phyloP scores from a whole-genome alignment of 805 yeast genomes.

The Pichia sporocuriosa region DNA sequence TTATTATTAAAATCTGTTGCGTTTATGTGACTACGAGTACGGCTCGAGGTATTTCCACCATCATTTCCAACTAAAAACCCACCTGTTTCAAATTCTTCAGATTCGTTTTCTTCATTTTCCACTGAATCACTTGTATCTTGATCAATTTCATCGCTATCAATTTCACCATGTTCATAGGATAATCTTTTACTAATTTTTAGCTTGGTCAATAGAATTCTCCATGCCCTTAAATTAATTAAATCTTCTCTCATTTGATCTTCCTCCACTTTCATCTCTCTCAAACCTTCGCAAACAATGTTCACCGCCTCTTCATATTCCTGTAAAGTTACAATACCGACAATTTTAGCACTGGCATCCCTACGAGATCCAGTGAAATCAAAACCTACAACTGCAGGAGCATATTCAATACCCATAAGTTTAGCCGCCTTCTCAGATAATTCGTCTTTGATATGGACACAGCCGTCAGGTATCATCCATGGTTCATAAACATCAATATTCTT shows the following conservation, averaged over 20 bases:
- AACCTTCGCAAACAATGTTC: constrained; percentile 39
- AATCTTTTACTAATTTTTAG: constrained; percentile 42
- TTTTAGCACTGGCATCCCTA: constrained; percentile 48
- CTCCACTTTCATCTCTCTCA: constrained; percentile 44
- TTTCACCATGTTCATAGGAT: constrained; percentile 41
- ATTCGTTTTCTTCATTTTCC: not conserved
- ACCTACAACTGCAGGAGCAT: constrained; percentile 80
- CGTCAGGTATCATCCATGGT: constrained; percentile 75
- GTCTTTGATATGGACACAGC: constrained; percentile 56
- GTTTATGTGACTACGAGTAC: constrained; percentile 9
- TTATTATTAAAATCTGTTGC: not conserved
- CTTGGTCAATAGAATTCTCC: constrained; percentile 48
- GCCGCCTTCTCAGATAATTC: constrained; percentile 66
- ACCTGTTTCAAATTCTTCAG: constrained; percentile 17
- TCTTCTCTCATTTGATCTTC: constrained; percentile 39
- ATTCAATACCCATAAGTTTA: constrained; percentile 59
- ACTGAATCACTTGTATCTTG: constrained; percentile 3
- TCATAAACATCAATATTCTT: constrained; percentile 81
- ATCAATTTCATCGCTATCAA: constrained; percentile 19
- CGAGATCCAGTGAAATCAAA: constrained; percentile 58
- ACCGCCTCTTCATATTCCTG: constrained; percentile 56
- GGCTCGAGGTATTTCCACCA: constrained; percentile 9
- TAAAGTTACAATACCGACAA: constrained; percentile 74
- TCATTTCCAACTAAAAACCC: constrained; percentile 15
- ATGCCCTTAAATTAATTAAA: constrained; percentile 42